Percentiles rank a stretch among this genome's conserved stretches.
These are phyloP conservation scores for Fusarium sp. DNA, from an alignment of 2,329 filamentous ascomycete genomes.

Conservation along the genomic window DNA sequence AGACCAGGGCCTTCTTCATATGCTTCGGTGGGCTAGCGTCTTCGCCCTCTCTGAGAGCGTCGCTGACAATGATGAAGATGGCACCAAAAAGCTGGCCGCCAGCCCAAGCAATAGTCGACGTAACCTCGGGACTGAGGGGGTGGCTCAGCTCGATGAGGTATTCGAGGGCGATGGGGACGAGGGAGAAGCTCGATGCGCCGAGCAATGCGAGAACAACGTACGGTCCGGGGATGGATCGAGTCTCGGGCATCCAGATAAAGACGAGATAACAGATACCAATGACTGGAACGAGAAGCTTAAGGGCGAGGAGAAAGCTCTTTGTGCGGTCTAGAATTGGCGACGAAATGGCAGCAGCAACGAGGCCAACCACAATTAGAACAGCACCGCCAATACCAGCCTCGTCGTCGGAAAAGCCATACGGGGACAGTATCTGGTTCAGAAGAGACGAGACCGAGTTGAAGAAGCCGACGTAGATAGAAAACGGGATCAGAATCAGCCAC, in stretches of 20 bases:
- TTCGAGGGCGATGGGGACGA: conserved; percentile 90
- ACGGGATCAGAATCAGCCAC: conserved; percentile 87
- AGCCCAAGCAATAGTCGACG: conserved; percentile 86
- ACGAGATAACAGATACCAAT: conserved; percentile 81
- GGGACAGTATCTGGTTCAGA: conserved; percentile 89
- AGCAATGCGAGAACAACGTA: conserved; percentile 83
- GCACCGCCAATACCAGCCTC: conserved; percentile 93
- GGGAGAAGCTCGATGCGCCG: conserved; percentile 83
- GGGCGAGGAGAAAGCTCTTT: conserved; percentile 81
- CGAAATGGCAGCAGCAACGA: conserved; percentile 81
- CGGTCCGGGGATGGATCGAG: conserved; percentile 74
- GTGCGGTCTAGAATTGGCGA: conserved; percentile 89
- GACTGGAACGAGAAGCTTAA: conserved; percentile 83
- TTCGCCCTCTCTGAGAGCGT: conserved; percentile 75
- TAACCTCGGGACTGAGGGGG: conserved; percentile 88
- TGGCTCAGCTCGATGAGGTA: conserved; percentile 90
- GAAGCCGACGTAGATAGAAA: conserved; percentile 87
- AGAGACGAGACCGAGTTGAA: conserved; percentile 95
- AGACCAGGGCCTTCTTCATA: conserved; percentile 83
- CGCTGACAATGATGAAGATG: conserved; percentile 86
- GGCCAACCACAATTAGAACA: conserved; percentile 89
- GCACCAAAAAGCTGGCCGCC: conserved; percentile 89
- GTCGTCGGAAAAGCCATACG: conserved; percentile 87
- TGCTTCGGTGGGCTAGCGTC: conserved; percentile 74
- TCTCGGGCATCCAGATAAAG: conserved; percentile 83